Evolutionary conservation across 306 rosid species (phyloP), one percentile per base, ranked within the genome.

Genomic region (Rosa persica): DNA sequence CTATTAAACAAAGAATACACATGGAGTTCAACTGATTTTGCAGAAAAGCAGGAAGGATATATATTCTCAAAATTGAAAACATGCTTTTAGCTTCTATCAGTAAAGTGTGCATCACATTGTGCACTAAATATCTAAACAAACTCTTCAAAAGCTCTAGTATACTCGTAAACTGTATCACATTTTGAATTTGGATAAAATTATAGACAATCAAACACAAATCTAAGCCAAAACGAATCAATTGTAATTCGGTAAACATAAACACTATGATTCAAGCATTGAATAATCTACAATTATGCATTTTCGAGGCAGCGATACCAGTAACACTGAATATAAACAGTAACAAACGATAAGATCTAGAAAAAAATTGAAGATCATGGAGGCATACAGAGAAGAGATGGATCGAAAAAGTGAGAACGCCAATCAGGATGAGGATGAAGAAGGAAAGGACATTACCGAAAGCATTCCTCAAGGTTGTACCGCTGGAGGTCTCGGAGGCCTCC

Each of bases 311-410:
- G 30, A 27, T 27, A 27, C 30, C 30, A 27, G 30, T 27, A 27
- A 27, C 30, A 27, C 30, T 27, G 30, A 27, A 27, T 27, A 27
- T 27, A 27, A 27, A 27, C 30, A 27, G 30, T 27, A 27, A 27
- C 30, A 27, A 27, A 27, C 30, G 30, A 27, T 27, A 27, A 27
- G 30, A 27, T 27, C 30, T 27, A 27, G 30, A 27, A 27, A 27
- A 27, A 27, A 9, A 64, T n/a, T 17, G 73, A 27, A 40, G 76
- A 22, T 10, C 13, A 58, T 12, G 11, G 38, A 11, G 3, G 83
- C 97, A 90, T 88, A 96, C 99, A 73, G 99, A 96, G 91, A 96
- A 96, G 80, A 96, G 93, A 4, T 98, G 97, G 89, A 96, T 96
- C 87, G 98, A 96, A 87, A 96, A 96, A 38, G 99, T 98, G 54